Base-by-base conservation (phyloP, 495 filamentous ascomycete species). In the Annulohypoxylon bovei region DNA sequence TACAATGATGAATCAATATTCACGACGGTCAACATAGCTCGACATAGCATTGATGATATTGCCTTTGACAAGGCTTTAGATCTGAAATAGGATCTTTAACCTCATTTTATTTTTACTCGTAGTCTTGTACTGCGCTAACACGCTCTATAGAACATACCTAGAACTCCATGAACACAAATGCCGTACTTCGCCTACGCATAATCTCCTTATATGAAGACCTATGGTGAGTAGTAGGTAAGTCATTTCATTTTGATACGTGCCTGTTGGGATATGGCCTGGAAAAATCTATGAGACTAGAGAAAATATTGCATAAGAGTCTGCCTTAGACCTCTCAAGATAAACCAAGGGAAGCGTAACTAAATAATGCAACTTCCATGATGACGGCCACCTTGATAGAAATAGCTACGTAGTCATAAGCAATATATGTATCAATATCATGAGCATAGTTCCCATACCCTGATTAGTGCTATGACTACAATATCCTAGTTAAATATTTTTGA, bases 11-110 rank as follows among this genome's bases (percentile, higher is more conserved):
- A 95, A 93, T 90, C 91, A 82, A 67, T 76, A 78, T 80, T 97
- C 93, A 97, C 94, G 93, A 97, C 93, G 93, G 93, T 97, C 93
- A 92, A 90, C 94, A 92, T 95, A 97, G 88, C 89, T 85, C 72
- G 60, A 88, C 49, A 53, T 76, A 85, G 88, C 87, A 84, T 92
- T 96, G 93, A 94, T 94, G 93, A 95, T 85, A 91, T 83, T 83
- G 90, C 92, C 92, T 88, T 87, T 94, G 92, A 95, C 93, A 90
- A 83, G 93, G 92, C 90, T 74, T 81, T 82, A 73, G 76, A 84
- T 85, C 89, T 92, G 90, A 90, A 77, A 82, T 61, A 70, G 75
- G 72, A 65, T 53, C 62, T 39, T 44, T 39, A 16, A 27, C 50
- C 20, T 27, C n/a, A 33, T 65, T 40, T 46, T 55, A 39, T 16